phyloP scores from a whole-genome alignment of 169 alveolate genomes.

The Neospora caninum region DNA sequence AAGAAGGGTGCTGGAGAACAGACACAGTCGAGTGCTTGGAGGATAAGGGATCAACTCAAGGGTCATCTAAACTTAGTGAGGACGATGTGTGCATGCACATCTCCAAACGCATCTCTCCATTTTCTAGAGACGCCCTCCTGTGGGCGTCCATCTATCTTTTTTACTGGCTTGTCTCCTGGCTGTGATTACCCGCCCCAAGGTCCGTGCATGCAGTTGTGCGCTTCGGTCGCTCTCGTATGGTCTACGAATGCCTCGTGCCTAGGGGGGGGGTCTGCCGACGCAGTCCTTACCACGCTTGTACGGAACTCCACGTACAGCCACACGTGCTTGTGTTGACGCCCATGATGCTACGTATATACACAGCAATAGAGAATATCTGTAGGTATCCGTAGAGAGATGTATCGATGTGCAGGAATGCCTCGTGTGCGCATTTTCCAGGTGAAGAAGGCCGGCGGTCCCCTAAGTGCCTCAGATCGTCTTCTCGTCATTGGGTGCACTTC shows the following conservation, averaged over 20 bases:
- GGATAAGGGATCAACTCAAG: constrained; percentile 77
- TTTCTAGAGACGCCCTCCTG: too few relatives aligned
- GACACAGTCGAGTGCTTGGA: constrained; percentile 71
- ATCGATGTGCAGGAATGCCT: not conserved
- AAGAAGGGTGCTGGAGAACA: constrained; percentile 69
- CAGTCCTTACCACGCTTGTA: too few relatives aligned
- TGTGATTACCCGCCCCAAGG: too few relatives aligned
- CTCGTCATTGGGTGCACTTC: constrained; percentile 88
- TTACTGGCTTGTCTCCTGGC: too few relatives aligned
- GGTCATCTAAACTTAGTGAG: constrained; percentile 76
- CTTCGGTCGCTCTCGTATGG: too few relatives aligned
- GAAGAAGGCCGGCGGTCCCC: constrained; percentile 41
- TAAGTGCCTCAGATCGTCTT: constrained; percentile 79
- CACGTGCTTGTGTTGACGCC: too few relatives aligned
- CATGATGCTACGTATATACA: too few relatives aligned
- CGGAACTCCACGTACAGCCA: too few relatives aligned
- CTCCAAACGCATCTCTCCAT: not conserved
- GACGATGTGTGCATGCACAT: not conserved
- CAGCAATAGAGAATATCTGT: not conserved
- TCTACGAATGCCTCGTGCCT: too few relatives aligned
- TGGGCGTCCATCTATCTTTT: too few relatives aligned
- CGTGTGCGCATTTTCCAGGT: constrained; percentile 13
- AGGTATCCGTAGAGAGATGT: not conserved
- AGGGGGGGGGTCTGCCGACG: too few relatives aligned
- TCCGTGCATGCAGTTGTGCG: too few relatives aligned